Base-by-base conservation (phyloP, 768 basidiomycete genomes). In the Amanita pallidorosea region DNA sequence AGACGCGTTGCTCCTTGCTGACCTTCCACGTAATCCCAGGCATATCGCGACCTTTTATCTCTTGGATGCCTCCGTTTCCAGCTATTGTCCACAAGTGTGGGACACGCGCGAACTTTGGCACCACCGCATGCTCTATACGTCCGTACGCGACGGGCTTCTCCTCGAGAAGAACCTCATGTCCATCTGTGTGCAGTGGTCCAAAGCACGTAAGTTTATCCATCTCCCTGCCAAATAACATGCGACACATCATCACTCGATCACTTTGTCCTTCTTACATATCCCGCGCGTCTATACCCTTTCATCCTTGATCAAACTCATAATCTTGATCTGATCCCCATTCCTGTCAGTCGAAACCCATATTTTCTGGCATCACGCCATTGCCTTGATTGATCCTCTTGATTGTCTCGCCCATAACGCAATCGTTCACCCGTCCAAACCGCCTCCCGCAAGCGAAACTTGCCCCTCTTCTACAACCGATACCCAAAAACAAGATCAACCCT, bases 281-380 rank as follows among this genome's bases (percentile, higher is more conserved):
- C 36, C 49, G 37, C 54, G 17, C 27, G 37, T 45, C 20, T 49
- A 52, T 49, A 52, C 45, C 47, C 34, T 45, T 48, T 49, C 36
- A 35, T 56, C 37, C 46, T 53, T 45, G 42, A 20, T 56, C 43
- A 51, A 20, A 27, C 29, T 15, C 31, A 31, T 20, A 11, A 27
- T 41, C n/a, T 51, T 51, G n/a, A 17, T 53, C 53, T 58, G 52
- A 59, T 45, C 18, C 52, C 56, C 49, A 60, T 47, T 51, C 15
- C 53, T 52, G 55, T 5, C 58, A 87, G 85, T 88, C 51, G 79
- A 85, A 68, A 69, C 71, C 7, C 85, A 87, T 66, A 63, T 73
- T 15, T 86, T 85, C 60, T 88, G 85, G 85, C 71, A 72, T 54
- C 79, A 83, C 53, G 83, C 81, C 1, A 72, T 77, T 51, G 60